Percentiles rank a stretch among this genome's conserved stretches.
Evolutionary conservation across 1,284 basidiomycete genomes (phyloP).

Genomic region (Pseudozyma thailandica): DNA sequence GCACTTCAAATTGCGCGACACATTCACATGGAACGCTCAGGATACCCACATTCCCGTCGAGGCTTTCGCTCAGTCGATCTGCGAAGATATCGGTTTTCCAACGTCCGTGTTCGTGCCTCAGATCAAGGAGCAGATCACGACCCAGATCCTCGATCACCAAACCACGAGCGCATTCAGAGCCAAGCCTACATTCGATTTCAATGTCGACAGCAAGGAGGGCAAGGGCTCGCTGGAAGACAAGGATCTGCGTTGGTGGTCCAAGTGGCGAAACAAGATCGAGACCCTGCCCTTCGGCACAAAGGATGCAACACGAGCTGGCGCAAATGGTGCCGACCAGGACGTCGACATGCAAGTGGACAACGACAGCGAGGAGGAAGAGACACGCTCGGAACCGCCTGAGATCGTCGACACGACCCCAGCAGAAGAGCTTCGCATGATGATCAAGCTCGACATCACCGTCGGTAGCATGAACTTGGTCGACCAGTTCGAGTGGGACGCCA

Average conservation of each 20-base stretch:
- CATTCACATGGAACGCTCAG: slow-evolving; percentile 94
- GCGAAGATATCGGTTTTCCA: slow-evolving; percentile 88
- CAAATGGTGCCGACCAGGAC: slow-evolving; percentile 69
- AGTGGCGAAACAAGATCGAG: slow-evolving; percentile 41
- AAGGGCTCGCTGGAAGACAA: slow-evolving; percentile 38
- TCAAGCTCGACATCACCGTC: slow-evolving; percentile 96
- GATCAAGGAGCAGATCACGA: slow-evolving; percentile 85
- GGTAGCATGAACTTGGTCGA: slow-evolving; percentile 93
- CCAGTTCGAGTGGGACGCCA: slow-evolving; percentile 98
- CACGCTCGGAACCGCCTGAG: slow-evolving; percentile 33
- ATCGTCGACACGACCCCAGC: slow-evolving; percentile 39
- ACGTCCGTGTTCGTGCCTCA: slow-evolving; percentile 75
- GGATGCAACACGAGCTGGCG: slow-evolving; percentile 71
- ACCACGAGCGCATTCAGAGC: slow-evolving; percentile 58
- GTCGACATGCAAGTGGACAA: slow-evolving; percentile 25
- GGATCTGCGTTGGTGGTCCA: slow-evolving; percentile 49
- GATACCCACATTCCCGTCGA: slow-evolving; percentile 90
- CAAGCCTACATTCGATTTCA: slow-evolving; percentile 36
- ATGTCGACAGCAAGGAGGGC: slow-evolving; percentile 34
- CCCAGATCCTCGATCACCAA: slow-evolving; percentile 81
- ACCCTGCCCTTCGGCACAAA: slow-evolving; percentile 48
- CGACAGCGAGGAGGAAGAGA: slow-evolving; percentile 70
- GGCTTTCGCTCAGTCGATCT: slow-evolving; percentile 85
- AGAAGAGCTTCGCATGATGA: slow-evolving; percentile 83
- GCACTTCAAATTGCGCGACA: slow-evolving; percentile 90